Conservation (phyloP, 441 rosid genomes). For the Populus hybrid region DNA sequence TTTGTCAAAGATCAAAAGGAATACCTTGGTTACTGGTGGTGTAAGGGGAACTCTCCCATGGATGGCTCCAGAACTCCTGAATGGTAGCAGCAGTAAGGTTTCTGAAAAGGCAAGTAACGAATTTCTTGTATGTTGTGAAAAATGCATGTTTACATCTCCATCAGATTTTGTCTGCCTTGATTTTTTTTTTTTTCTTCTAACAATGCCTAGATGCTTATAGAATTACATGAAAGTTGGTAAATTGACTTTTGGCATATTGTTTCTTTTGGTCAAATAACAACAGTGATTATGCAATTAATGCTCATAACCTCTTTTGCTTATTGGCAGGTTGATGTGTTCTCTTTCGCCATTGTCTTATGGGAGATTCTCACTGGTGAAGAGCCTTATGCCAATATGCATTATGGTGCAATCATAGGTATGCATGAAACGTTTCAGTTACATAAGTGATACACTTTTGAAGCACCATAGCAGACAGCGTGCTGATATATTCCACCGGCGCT, state of each 20-base stretch:
- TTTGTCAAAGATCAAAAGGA: no score
- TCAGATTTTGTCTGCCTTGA: background rate
- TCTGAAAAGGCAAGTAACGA: no score
- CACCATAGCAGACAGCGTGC: background rate
- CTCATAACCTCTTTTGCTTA: background rate
- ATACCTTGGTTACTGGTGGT: no score
- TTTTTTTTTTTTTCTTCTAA: background rate
- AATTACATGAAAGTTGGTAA: background rate
- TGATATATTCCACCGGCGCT: background rate
- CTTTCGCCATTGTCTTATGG: constrained; percentile 83
- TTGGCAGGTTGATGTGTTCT: constrained; percentile 77
- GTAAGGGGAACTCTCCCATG: no score
- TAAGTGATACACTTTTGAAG: background rate
- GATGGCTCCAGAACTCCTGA: no score
- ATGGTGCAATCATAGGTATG: constrained; percentile 84
- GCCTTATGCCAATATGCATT: constrained; percentile 88
- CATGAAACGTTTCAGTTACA: background rate
- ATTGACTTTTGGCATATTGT: background rate
- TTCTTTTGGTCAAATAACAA: background rate
- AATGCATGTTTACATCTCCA: background rate
- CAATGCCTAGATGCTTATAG: background rate
- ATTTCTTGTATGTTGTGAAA: background rate
- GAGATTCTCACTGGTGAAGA: constrained; percentile 89
- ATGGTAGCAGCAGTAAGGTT: no score
- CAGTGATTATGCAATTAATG: background rate